A percentile compares a stretch with the other conserved stretches of the same genome.
These are phyloP conservation scores for Orbilia ellipsospora DNA, from an alignment of 2,329 filamentous ascomycete genomes.

Conservation along the genomic window DNA sequence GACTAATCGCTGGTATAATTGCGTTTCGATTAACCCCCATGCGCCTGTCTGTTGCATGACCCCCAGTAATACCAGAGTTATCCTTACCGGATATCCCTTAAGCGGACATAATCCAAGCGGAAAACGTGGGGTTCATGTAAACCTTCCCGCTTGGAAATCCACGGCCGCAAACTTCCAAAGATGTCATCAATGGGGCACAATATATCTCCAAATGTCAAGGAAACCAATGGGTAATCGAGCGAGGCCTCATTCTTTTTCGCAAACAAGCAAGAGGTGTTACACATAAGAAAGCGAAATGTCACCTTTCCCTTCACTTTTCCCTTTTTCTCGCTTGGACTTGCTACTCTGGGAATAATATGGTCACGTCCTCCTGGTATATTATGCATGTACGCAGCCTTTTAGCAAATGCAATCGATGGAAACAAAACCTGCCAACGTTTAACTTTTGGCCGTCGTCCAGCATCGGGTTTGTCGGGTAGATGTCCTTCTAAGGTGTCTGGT, in stretches of 20 bases:
- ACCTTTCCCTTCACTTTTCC: too few species aligned
- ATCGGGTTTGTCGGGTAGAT: constrained; percentile 23
- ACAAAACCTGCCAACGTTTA: constrained; percentile 7
- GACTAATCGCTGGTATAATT: not conserved
- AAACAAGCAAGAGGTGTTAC: too few species aligned
- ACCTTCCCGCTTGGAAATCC: constrained; percentile 5
- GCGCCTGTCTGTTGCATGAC: not conserved
- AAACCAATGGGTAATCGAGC: too few species aligned
- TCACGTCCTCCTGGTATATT: constrained; percentile 16
- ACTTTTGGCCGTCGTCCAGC: not conserved
- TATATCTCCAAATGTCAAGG: too few species aligned
- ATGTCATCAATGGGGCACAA: not conserved
- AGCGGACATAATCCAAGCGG: constrained; percentile 12
- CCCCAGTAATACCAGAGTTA: constrained; percentile 1
- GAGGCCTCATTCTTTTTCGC: too few species aligned
- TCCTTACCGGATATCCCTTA: constrained; percentile 21
- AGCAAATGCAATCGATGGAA: constrained; percentile 12
- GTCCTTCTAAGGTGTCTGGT: constrained; percentile 13
- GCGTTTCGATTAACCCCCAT: constrained; percentile 9
- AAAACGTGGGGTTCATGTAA: constrained; percentile 23
- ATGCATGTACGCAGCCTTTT: constrained; percentile 54
- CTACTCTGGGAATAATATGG: constrained; percentile 23
- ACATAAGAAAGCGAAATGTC: too few species aligned
- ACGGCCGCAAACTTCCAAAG: too few species aligned
- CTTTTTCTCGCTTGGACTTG: constrained; percentile 30